Conservation (phyloP, 345 rosid species). For the Corchorus olitorius region DNA sequence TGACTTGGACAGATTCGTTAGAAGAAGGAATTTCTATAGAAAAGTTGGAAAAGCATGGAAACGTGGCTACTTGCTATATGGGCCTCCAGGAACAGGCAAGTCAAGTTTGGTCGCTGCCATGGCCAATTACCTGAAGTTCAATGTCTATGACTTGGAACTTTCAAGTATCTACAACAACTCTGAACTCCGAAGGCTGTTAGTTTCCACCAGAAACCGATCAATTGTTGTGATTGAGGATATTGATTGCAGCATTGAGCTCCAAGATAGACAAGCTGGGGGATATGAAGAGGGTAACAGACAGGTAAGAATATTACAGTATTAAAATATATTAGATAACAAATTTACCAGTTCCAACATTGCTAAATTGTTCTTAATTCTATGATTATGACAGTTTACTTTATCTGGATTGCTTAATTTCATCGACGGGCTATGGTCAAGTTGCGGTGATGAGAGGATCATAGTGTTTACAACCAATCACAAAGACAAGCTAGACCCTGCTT, state of each 20-base stretch:
- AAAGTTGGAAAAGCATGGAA: slow-evolving; percentile 33
- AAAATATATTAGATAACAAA: too few species aligned
- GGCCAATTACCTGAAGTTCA: slow-evolving; percentile 31
- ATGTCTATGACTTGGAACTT: slow-evolving; percentile 30
- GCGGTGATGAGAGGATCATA: background rate
- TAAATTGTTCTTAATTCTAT: background rate
- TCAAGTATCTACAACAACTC: background rate
- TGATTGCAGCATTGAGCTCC: slow-evolving; percentile 9
- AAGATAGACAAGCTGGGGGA: background rate
- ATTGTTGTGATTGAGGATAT: slow-evolving; percentile 11
- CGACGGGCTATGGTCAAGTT: background rate
- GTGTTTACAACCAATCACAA: background rate
- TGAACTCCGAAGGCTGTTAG: background rate
- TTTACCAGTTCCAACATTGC: too few species aligned
- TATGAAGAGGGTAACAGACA: too few species aligned
- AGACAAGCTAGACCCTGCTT: background rate
- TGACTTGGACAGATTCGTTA: slow-evolving; percentile 35
- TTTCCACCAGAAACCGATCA: background rate
- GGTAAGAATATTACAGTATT: too few species aligned
- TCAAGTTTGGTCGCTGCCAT: slow-evolving; percentile 28
- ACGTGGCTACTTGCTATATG: slow-evolving; percentile 29
- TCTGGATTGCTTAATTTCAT: background rate
- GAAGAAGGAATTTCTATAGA: slow-evolving; percentile 20
- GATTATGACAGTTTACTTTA: background rate
- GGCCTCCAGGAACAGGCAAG: slow-evolving; percentile 35